phyloP scores from a whole-genome alignment of 2,329 filamentous ascomycete genomes.

The Penicillium sp. region DNA sequence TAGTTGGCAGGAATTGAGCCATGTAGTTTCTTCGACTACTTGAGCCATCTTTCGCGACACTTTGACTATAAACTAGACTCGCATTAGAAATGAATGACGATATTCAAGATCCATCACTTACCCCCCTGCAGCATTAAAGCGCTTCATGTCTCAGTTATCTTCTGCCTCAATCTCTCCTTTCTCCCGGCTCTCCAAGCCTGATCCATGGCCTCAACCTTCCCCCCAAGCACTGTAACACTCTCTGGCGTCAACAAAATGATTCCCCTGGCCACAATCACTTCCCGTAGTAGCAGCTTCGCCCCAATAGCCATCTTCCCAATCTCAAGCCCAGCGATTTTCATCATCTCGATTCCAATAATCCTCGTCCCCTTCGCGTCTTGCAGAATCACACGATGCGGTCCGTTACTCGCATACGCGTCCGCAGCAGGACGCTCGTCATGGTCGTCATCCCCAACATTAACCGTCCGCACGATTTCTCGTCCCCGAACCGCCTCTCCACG shows the following conservation, averaged over 20 bases:
- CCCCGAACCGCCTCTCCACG: slow-evolving; percentile 62
- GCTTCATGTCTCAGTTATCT: slow-evolving; percentile 49
- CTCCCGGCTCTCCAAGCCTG: slow-evolving; percentile 74
- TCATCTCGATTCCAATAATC: slow-evolving; percentile 74
- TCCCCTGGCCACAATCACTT: slow-evolving; percentile 71
- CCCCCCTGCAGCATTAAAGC: background rate
- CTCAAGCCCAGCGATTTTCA: slow-evolving; percentile 67
- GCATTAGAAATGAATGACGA: slow-evolving; percentile 15
- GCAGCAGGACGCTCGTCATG: slow-evolving; percentile 35
- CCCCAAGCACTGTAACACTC: slow-evolving; percentile 76
- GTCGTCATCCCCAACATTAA: slow-evolving; percentile 56
- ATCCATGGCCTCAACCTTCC: slow-evolving; percentile 82
- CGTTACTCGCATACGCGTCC: slow-evolving; percentile 36
- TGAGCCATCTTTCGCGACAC: background rate
- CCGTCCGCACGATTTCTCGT: slow-evolving; percentile 78
- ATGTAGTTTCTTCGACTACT: slow-evolving; percentile 33
- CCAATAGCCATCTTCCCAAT: slow-evolving; percentile 70
- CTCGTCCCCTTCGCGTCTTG: slow-evolving; percentile 77
- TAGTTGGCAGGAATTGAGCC: slow-evolving; percentile 63
- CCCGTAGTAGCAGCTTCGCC: slow-evolving; percentile 75
- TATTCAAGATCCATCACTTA: background rate
- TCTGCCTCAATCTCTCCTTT: slow-evolving; percentile 70
- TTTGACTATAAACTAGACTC: background rate
- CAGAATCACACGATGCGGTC: slow-evolving; percentile 79
- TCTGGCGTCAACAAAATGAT: slow-evolving; percentile 76